Evolutionary conservation across 257 asterid genomes (phyloP).

Genomic region (Nicotiana undulata): DNA sequence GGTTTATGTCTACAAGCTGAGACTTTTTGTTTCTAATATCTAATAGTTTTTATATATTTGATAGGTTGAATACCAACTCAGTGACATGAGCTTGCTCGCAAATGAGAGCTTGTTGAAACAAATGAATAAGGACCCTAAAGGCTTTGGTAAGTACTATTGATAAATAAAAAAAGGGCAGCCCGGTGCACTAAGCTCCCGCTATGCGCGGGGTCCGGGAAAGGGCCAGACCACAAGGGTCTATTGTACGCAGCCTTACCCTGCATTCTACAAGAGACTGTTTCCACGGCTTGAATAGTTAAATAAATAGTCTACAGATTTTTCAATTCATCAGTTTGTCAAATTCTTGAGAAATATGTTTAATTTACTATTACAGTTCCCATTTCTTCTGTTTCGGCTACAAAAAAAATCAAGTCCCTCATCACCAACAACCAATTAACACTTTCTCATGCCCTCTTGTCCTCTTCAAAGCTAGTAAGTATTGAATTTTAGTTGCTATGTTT

Average conservation of each 20-base stretch:
- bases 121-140: constrained; percentile 73
- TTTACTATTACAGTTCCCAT: constrained; percentile 55
- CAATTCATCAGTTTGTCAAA: neutral
- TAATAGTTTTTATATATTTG: neutral
- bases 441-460: constrained; percentile 73
- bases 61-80: constrained; percentile 91
- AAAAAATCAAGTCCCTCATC: constrained; percentile 83
- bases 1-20: neutral
- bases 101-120: constrained; percentile 81
- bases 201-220: too few relatives aligned
- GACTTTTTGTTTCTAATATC: neutral
- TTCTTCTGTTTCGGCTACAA: constrained; percentile 60
- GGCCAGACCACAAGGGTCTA: too few relatives aligned
- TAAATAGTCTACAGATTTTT: neutral
- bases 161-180: too few relatives aligned
- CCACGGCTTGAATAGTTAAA: too few relatives aligned
- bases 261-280: too few relatives aligned
- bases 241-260: too few relatives aligned
- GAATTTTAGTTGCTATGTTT: neutral
- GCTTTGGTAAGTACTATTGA: constrained; percentile 50
- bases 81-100: constrained; percentile 95
- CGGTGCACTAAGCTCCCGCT: too few relatives aligned
- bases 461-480: constrained; percentile 57
- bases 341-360: neutral
- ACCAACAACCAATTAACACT: constrained; percentile 50